Evolutionary conservation across 306 rosid genomes (phyloP), one percentile per base, ranked within the genome.

Genomic region (Begonia peltatifolia): DNA sequence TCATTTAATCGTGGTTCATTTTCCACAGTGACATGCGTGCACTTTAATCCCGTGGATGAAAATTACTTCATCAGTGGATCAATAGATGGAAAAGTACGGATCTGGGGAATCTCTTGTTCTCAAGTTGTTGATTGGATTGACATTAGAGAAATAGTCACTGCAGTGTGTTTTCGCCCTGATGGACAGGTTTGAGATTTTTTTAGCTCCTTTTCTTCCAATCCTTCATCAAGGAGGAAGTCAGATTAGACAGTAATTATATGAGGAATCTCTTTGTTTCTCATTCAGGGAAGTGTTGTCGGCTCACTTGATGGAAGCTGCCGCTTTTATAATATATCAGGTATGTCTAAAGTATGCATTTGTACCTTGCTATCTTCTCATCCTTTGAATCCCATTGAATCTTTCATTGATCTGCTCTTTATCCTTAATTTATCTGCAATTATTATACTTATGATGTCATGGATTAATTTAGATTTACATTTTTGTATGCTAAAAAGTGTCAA

Each of bases 51-150:
- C 0, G 67, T 77, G 62, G 93, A 92, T 74, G 99, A 92, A 44
- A 67, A 83, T 60, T 79, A 75, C 74, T 92, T 92, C 87, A 81
- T 92, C 56, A 92, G 94, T 22, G 99, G 99, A 68, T 92, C 94
- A 17, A 86, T 92, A 56, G 99, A 92, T 67, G 96, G 96, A 62
- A 92, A 92, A 80, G 85, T 92, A 55, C 99, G 99, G 63, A 77
- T 92, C 55, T 92, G 99, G 99, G 66, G 76, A 43, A 74, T 86
- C 65, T 56, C 79, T 53, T 73, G 64, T 62, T 73, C 78, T 61
- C 96, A 79, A 69, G 99, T 92, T 65, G 87, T 86, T 65, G 96
- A 79, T 70, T 92, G 95, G 88, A 79, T 62, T 18, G 84, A 81
- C 54, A 67, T 79, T 17, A 68, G 70, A 66, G 99, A 83, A 49